Evolutionary conservation across 2,329 filamentous ascomycete species (phyloP).

Genomic region (Pyrenochaeta sp.): DNA sequence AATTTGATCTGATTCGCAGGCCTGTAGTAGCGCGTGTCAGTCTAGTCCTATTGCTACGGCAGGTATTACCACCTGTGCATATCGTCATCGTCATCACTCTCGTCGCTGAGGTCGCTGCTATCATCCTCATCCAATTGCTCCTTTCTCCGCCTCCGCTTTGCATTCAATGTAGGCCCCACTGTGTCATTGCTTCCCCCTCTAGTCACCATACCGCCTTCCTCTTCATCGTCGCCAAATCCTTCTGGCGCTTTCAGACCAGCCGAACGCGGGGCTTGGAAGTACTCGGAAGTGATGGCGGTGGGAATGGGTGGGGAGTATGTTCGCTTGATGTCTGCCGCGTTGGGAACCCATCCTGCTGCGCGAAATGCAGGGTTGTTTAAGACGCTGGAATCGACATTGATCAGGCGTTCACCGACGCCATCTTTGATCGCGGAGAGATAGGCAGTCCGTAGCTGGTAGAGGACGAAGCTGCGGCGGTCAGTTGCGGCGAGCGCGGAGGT

Average conservation of each 20-base stretch:
- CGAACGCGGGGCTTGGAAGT: constrained; percentile 76
- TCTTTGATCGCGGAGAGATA: constrained; percentile 84
- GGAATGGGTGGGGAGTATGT: constrained; percentile 88
- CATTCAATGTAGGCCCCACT: constrained; percentile 69
- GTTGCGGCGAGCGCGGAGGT: constrained; percentile 12
- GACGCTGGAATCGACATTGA: constrained; percentile 80
- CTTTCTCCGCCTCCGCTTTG: constrained; percentile 71
- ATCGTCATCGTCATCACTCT: constrained; percentile 81
- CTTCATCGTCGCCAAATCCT: constrained; percentile 74
- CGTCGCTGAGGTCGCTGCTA: constrained; percentile 84
- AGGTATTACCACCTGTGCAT: constrained; percentile 37
- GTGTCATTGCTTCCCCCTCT: constrained; percentile 72
- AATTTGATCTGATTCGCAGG: constrained; percentile 94
- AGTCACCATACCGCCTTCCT: constrained; percentile 74
- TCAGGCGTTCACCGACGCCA: constrained; percentile 83
- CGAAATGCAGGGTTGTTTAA: constrained; percentile 84
- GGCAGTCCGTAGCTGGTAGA: constrained; percentile 81
- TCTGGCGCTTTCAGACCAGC: constrained; percentile 61
- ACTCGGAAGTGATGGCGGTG: constrained; percentile 81
- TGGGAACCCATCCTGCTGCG: constrained; percentile 80
- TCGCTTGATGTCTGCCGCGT: constrained; percentile 78
- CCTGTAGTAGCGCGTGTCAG: constrained; percentile 43
- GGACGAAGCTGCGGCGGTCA: constrained; percentile 69
- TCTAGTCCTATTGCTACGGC: neutral
- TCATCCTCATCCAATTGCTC: constrained; percentile 86